A percentile compares a stretch with the other conserved stretches of the same genome.
phyloP scores from a whole-genome alignment of 2,329 filamentous ascomycete species.

The Colletotrichum australisinense region DNA sequence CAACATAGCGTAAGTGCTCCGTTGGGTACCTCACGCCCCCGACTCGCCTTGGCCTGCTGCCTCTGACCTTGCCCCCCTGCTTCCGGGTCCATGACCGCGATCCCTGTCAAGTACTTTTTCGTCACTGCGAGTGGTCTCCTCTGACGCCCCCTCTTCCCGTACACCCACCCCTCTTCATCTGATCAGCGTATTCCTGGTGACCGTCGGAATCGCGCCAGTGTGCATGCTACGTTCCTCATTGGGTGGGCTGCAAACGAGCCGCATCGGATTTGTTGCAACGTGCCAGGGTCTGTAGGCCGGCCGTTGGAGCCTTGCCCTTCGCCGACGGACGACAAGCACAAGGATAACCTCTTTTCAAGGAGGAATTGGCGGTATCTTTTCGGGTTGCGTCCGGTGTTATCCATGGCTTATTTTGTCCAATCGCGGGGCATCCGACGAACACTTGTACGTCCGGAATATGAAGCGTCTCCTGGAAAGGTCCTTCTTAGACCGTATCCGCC shows the following conservation, averaged over 20 bases:
- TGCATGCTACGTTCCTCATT: neutral
- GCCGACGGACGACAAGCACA: neutral
- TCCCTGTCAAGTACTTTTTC: neutral
- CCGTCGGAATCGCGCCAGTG: neutral
- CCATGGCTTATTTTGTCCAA: neutral
- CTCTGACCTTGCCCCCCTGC: neutral
- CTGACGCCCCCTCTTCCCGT: neutral
- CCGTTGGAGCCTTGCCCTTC: neutral
- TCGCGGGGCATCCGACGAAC: neutral
- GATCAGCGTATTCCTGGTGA: neutral
- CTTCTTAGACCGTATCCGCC: neutral
- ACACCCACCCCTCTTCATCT: neutral
- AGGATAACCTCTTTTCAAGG: neutral
- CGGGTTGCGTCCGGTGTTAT: neutral
- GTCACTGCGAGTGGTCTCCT: neutral
- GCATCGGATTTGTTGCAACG: neutral
- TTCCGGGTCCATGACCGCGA: neutral
- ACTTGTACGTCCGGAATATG: neutral
- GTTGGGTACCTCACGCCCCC: neutral
- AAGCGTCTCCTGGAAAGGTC: neutral
- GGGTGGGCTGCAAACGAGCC: neutral
- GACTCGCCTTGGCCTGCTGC: neutral
- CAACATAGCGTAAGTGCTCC: neutral
- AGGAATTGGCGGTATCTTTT: too few species aligned
- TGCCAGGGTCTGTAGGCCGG: neutral